phyloP scores from a whole-genome alignment of 495 filamentous ascomycete species.

The Penicillium cosmopolitanum region DNA sequence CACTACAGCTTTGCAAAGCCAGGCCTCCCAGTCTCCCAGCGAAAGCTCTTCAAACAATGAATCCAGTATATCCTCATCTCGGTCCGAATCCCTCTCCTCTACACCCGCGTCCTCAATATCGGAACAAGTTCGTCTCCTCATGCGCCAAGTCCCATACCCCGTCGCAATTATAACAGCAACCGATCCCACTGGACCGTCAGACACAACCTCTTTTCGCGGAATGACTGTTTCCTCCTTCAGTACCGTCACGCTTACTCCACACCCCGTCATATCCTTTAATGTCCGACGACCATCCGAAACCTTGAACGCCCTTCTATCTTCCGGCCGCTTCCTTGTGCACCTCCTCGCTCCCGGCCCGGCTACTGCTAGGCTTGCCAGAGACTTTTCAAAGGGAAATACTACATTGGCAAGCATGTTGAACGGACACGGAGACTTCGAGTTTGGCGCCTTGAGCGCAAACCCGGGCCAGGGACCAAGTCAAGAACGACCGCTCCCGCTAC shows the following conservation, averaged over 20 bases:
- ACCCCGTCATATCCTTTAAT: conserved; percentile 79
- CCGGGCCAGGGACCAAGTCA: neutral
- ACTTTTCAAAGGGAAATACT: conserved; percentile 46
- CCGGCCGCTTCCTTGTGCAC: conserved; percentile 48
- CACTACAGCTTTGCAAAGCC: conserved; percentile 16
- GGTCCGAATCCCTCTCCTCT: neutral
- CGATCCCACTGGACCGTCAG: conserved; percentile 31
- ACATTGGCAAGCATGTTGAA: conserved; percentile 34
- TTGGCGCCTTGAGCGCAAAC: conserved; percentile 21
- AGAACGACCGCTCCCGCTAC: conserved; percentile 34
- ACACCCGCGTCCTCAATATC: conserved; percentile 29
- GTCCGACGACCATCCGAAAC: conserved; percentile 75
- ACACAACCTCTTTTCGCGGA: conserved; percentile 49
- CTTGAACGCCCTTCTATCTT: conserved; percentile 59
- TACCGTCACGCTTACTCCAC: conserved; percentile 67
- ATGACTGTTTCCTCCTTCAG: conserved; percentile 87
- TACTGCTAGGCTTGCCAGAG: conserved; percentile 43
- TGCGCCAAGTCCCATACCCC: conserved; percentile 72
- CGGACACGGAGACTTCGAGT: conserved; percentile 45
- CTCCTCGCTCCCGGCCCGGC: conserved; percentile 36
- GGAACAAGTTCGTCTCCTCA: conserved; percentile 58
- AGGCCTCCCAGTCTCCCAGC: neutral
- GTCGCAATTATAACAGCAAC: conserved; percentile 71
- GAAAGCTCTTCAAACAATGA: neutral
- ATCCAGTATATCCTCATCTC: neutral